Percentiles rank a stretch among this genome's conserved stretches.
phyloP scores from a whole-genome alignment of 306 rosid genomes.

The Urtica urens region DNA sequence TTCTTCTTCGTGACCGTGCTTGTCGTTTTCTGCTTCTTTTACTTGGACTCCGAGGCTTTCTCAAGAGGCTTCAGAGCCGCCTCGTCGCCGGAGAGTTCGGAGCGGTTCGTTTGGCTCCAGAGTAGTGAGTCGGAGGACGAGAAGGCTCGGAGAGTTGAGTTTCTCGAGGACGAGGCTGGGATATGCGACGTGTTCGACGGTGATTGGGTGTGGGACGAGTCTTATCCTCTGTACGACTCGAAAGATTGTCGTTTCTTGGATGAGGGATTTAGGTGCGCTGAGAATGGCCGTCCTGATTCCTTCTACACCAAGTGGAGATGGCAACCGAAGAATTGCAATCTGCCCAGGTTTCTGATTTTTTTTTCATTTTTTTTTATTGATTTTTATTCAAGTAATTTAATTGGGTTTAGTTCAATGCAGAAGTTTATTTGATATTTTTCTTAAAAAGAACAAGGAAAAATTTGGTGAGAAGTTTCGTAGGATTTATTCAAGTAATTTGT shows the following conservation, averaged over 20 bases:
- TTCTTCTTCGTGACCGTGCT: conserved; percentile 37
- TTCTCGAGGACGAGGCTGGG: conserved; percentile 36
- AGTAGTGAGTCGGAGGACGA: conserved; percentile 1
- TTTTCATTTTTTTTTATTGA: neutral
- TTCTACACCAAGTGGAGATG: conserved; percentile 90
- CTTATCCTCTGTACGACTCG: conserved; percentile 60
- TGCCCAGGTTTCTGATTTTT: conserved; percentile 50
- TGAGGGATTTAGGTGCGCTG: conserved; percentile 69
- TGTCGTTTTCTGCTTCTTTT: conserved; percentile 44
- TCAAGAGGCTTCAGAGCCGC: conserved; percentile 28
- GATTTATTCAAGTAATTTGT: too few species aligned
- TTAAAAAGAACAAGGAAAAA: neutral
- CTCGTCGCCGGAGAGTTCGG: conserved; percentile 34
- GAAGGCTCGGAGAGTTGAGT: conserved; percentile 34
- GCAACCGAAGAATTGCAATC: conserved; percentile 73
- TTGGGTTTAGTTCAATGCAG: neutral
- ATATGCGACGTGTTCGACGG: conserved; percentile 71
- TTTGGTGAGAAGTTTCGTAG: neutral
- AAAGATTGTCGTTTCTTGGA: conserved; percentile 57
- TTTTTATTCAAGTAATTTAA: neutral
- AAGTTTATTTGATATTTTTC: too few species aligned
- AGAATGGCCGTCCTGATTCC: conserved; percentile 85
- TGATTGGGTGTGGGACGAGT: conserved; percentile 85
- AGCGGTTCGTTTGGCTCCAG: conserved; percentile 43
- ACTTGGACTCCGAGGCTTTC: conserved; percentile 37